A percentile compares a stretch with the other conserved stretches of the same genome.
Conservation (phyloP, 2,329 filamentous ascomycete species). For the Coniochaeta sp. region DNA sequence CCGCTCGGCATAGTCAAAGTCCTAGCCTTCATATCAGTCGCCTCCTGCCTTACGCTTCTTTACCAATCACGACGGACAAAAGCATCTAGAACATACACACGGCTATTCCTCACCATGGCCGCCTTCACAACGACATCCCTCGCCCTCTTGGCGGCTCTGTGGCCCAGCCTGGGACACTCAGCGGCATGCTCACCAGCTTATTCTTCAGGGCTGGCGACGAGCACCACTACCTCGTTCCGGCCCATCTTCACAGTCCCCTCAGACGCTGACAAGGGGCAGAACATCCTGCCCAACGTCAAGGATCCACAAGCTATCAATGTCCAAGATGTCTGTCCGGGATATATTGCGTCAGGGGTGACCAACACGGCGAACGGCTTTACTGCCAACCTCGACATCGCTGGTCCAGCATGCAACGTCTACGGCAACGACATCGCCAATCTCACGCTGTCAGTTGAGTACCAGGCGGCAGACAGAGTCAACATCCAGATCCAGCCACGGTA, state of each 20-base stretch:
- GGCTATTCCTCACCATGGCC: neutral
- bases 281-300: constrained; percentile 54
- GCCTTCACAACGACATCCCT: constrained; percentile 1
- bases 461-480: constrained; percentile 57
- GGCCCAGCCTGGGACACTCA: neutral
- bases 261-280: constrained; percentile 34
- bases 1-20: neutral
- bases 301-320: constrained; percentile 58
- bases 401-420: constrained; percentile 67
- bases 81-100: neutral
- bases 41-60: neutral
- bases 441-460: constrained; percentile 60
- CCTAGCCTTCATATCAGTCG: neutral
- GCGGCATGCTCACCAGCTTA: neutral
- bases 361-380: constrained; percentile 49
- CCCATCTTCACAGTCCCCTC: constrained; percentile 37
- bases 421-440: constrained; percentile 66
- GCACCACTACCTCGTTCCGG: neutral
- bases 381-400: constrained; percentile 64
- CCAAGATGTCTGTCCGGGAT: constrained; percentile 62
- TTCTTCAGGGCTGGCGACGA: neutral
- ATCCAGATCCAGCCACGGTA: constrained; percentile 64
- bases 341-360: constrained; percentile 54
- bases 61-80: neutral
- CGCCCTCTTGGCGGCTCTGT: constrained; percentile 5